A percentile compares a stretch with the other conserved stretches of the same genome.
These are phyloP conservation scores for Solanum pimpinellifolium DNA, from an alignment of 257 asterid species.

Conservation along the genomic window DNA sequence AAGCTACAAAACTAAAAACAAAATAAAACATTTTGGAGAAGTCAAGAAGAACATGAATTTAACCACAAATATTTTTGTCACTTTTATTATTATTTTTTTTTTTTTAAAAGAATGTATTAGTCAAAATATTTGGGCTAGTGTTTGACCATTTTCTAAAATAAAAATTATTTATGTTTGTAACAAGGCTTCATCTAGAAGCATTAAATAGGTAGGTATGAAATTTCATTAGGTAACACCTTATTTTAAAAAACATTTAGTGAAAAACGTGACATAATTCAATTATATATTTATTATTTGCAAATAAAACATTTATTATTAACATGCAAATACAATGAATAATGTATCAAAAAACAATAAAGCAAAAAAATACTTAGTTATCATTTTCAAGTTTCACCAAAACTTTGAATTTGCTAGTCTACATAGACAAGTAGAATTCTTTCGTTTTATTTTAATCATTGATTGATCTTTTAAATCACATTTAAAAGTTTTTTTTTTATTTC, in stretches of 20 bases:
- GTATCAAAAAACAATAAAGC: background rate
- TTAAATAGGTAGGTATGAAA: background rate
- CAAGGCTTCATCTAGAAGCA: constrained; percentile 1
- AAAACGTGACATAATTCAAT: background rate
- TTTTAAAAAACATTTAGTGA: background rate
- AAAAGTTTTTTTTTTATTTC: background rate
- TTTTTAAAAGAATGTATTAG: background rate
- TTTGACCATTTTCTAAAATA: background rate
- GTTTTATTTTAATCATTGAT: background rate
- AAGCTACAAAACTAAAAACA: background rate
- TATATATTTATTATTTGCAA: background rate
- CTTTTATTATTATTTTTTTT: too few species aligned
- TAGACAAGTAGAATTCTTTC: background rate
- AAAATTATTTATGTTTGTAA: background rate
- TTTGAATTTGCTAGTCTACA: background rate
- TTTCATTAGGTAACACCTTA: background rate
- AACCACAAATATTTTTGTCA: background rate
- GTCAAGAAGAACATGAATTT: background rate
- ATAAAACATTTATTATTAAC: background rate
- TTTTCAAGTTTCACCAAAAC: background rate
- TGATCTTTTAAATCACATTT: background rate
- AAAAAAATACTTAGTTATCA: background rate
- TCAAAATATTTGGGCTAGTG: background rate
- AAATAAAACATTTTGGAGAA: background rate
- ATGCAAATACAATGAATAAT: background rate